Percentiles rank a stretch among this genome's conserved stretches.
Conservation (phyloP, 805 yeast species). For the Blastobotrys robertii region DNA sequence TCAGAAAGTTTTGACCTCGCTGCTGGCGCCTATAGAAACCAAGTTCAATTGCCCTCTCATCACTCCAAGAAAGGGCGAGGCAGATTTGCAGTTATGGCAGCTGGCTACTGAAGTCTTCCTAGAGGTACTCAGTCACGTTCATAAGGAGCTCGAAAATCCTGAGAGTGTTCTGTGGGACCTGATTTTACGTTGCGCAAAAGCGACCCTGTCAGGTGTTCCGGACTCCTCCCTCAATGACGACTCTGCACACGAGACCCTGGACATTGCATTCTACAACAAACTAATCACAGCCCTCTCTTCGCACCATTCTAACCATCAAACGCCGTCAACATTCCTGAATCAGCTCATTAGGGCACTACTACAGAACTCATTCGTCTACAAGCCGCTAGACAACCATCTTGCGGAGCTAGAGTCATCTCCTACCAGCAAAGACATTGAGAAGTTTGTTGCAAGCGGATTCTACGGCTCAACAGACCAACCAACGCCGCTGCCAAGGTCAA, state of each 20-base stretch:
- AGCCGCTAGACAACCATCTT: neutral
- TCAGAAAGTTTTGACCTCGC: slow-evolving; percentile 5
- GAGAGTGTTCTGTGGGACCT: slow-evolving; percentile 23
- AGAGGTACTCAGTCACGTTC: slow-evolving; percentile 14
- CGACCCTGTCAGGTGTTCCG: slow-evolving; percentile 11
- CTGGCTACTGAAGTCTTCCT: slow-evolving; percentile 12
- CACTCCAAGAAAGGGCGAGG: neutral
- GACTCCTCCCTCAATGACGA: slow-evolving; percentile 31
- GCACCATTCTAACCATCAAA: slow-evolving; percentile 25
- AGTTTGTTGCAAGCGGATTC: slow-evolving; percentile 38
- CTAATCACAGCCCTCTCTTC: slow-evolving; percentile 37
- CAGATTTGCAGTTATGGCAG: slow-evolving; percentile 17
- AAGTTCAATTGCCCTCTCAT: slow-evolving; percentile 15
- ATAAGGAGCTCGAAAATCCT: slow-evolving; percentile 20
- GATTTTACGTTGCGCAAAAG: slow-evolving; percentile 24
- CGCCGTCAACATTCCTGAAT: slow-evolving; percentile 29
- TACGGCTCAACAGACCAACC: slow-evolving; percentile 57
- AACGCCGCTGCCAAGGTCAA: slow-evolving; percentile 33
- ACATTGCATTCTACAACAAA: slow-evolving; percentile 34
- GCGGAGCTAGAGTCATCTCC: neutral
- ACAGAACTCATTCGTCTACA: slow-evolving; percentile 2
- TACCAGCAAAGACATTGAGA: slow-evolving; percentile 11
- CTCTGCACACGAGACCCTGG: slow-evolving; percentile 34
- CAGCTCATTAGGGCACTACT: slow-evolving; percentile 39
- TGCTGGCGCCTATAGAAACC: slow-evolving; percentile 8